Evolutionary conservation across 78 protist genomes (phyloP).

Genomic region (Speleostelium caveatum): DNA sequence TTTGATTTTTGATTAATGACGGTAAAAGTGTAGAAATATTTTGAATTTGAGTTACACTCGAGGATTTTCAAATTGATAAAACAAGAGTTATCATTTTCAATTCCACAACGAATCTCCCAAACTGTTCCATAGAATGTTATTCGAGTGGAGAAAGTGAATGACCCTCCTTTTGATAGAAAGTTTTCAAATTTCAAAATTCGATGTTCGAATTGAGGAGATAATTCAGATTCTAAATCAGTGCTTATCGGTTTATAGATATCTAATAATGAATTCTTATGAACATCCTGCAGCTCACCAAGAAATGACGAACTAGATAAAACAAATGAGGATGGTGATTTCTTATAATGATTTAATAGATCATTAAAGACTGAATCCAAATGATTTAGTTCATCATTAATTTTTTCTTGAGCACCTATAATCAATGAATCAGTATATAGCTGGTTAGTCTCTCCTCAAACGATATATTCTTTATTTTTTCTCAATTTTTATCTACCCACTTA

Average conservation of each 20-base stretch:
- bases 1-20: constrained; percentile 57
- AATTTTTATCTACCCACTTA: constrained; percentile 6
- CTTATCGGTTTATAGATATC: constrained; percentile 63
- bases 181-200: constrained; percentile 32
- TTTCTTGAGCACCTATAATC: constrained; percentile 45
- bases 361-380: constrained; percentile 65
- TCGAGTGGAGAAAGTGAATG: constrained; percentile 3
- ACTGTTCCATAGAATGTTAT: constrained; percentile 48
- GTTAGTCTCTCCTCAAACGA: neutral
- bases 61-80: constrained; percentile 47
- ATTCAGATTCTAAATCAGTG: constrained; percentile 40
- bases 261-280: constrained; percentile 57
- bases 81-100: constrained; percentile 48
- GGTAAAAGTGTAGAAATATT: constrained; percentile 56
- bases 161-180: neutral
- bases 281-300: constrained; percentile 17
- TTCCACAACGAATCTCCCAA: constrained; percentile 68
- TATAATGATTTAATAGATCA: constrained; percentile 41
- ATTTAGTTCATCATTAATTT: constrained; percentile 36
- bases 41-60: constrained; percentile 26
- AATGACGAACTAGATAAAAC: constrained; percentile 16
- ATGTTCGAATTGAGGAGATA: constrained; percentile 46
- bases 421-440: neutral
- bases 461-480: neutral
- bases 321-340: constrained; percentile 54